These are phyloP conservation scores for Singerocomus rubriflavus DNA, from an alignment of 1,284 basidiomycete species.

Conservation along the genomic window DNA sequence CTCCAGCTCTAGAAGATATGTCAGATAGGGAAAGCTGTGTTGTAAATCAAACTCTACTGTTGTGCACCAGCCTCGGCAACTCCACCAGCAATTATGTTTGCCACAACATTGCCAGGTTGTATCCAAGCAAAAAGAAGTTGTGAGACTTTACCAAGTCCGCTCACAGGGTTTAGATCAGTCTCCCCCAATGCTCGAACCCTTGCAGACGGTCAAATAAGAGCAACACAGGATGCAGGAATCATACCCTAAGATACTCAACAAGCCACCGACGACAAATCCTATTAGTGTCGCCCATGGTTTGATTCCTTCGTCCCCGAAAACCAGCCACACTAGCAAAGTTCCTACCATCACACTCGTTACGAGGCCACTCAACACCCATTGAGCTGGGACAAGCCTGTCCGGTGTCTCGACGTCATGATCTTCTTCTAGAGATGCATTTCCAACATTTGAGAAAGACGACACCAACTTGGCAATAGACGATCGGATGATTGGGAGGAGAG, in stretches of 20 bases:
- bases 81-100: conserved; percentile 94
- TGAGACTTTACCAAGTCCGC: conserved; percentile 91
- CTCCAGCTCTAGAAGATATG: conserved; percentile 68
- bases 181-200: conserved; percentile 90
- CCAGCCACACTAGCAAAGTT: conserved; percentile 77
- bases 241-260: conserved; percentile 86
- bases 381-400: conserved; percentile 76
- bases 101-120: conserved; percentile 92
- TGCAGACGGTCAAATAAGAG: conserved; percentile 11
- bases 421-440: conserved; percentile 32
- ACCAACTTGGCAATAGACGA: conserved; percentile 50
- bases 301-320: conserved; percentile 89
- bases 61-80: conserved; percentile 96
- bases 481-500: conserved; percentile 69
- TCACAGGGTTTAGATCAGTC: conserved; percentile 92
- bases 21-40: neutral
- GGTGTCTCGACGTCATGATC: conserved; percentile 76
- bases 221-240: conserved; percentile 25
- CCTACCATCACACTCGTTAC: conserved; percentile 63
- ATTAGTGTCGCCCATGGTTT: conserved; percentile 91
- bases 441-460: conserved; percentile 20
- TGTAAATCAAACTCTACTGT: conserved; percentile 55
- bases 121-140: conserved; percentile 93
- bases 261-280: conserved; percentile 79
- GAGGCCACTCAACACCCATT: conserved; percentile 78